phyloP scores from a whole-genome alignment of 352 stramenopile genomes.

The Phytophthora nicotianae region DNA sequence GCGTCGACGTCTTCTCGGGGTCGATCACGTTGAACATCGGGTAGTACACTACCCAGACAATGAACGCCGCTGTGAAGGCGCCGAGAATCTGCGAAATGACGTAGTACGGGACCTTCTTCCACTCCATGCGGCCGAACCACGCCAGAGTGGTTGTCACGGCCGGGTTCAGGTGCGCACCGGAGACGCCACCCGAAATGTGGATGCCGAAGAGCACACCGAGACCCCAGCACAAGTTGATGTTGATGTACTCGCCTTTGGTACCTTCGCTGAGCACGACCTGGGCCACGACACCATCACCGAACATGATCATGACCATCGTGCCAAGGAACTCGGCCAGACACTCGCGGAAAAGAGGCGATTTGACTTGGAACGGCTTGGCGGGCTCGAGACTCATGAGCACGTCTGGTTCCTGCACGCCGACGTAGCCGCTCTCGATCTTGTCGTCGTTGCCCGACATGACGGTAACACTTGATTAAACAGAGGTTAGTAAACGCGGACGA shows the following conservation, averaged over 20 bases:
- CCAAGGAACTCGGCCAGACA: slow-evolving; percentile 69
- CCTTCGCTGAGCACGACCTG: slow-evolving; percentile 61
- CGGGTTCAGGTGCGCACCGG: slow-evolving; percentile 70
- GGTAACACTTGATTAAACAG: slow-evolving; percentile 5
- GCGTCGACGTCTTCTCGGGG: slow-evolving; percentile 42
- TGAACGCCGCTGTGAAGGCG: slow-evolving; percentile 50
- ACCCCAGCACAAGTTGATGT: slow-evolving; percentile 78
- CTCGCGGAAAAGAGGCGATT: slow-evolving; percentile 49
- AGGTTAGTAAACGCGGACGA: background rate
- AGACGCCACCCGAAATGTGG: slow-evolving; percentile 58
- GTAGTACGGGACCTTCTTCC: slow-evolving; percentile 64
- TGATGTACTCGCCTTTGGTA: slow-evolving; percentile 67
- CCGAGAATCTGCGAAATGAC: slow-evolving; percentile 56
- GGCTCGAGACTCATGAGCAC: slow-evolving; percentile 29
- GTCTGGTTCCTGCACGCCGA: slow-evolving; percentile 37
- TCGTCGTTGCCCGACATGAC: slow-evolving; percentile 33
- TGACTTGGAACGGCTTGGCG: slow-evolving; percentile 42
- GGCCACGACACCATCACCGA: slow-evolving; percentile 66
- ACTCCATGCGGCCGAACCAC: slow-evolving; percentile 53
- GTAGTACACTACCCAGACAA: slow-evolving; percentile 65
- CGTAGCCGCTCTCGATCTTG: slow-evolving; percentile 44
- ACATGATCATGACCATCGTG: slow-evolving; percentile 70
- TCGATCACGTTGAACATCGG: slow-evolving; percentile 56
- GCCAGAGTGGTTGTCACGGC: slow-evolving; percentile 62
- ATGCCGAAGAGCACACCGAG: slow-evolving; percentile 75